Evolutionary conservation across 2,329 filamentous ascomycete species (phyloP).

Genomic region (Ophiostoma tasmaniense): DNA sequence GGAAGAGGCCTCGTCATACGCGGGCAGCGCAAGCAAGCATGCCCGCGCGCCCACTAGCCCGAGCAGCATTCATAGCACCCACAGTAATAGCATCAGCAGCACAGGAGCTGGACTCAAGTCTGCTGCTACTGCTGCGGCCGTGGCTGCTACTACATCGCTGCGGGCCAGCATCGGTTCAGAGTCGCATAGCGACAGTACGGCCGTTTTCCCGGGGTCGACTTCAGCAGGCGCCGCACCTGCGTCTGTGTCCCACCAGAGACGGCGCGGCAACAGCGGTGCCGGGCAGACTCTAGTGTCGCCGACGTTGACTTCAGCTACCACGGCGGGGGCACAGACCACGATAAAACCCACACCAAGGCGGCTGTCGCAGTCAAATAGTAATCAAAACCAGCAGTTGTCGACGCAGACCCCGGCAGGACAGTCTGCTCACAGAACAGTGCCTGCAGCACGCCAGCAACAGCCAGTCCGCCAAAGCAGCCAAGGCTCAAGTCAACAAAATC

Average conservation of each 20-base stretch:
- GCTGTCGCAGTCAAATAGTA: neutral
- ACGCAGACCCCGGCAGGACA: neutral
- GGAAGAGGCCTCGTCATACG: neutral
- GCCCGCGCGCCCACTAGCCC: conserved; percentile 1
- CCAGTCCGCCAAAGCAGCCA: neutral
- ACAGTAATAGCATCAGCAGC: neutral
- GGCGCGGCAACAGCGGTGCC: neutral
- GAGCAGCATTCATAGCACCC: neutral
- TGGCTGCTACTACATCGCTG: neutral
- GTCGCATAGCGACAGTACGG: neutral
- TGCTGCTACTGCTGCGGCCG: neutral
- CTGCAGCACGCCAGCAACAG: neutral
- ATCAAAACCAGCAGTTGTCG: neutral
- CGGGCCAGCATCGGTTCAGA: neutral
- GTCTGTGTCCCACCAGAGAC: conserved; percentile 6
- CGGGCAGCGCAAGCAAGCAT: neutral
- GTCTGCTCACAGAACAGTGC: neutral
- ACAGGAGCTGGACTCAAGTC: neutral
- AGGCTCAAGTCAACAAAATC: neutral
- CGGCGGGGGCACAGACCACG: neutral
- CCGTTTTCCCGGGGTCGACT: neutral
- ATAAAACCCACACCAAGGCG: neutral
- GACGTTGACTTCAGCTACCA: neutral
- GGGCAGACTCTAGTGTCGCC: neutral
- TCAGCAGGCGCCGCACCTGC: neutral